A percentile compares a stretch with the other conserved stretches of the same genome.
These are phyloP conservation scores for Penicillium crustosum DNA, from an alignment of 2,329 filamentous ascomycete genomes.

Conservation along the genomic window DNA sequence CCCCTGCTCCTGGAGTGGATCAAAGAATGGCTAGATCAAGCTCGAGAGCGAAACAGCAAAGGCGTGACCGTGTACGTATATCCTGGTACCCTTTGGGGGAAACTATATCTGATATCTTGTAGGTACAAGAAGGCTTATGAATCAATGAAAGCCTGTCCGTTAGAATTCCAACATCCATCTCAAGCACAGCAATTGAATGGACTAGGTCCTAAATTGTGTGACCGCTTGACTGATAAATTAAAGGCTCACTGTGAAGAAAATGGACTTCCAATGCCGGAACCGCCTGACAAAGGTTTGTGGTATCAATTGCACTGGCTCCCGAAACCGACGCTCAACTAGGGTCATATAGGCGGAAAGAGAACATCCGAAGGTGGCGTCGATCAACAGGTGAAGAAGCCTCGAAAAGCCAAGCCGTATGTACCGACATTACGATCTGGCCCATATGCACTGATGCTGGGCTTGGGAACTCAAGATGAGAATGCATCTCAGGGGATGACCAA, in stretches of 20 bases:
- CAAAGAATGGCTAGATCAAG: conserved; percentile 72
- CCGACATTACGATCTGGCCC: conserved; percentile 70
- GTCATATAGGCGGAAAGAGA: conserved; percentile 30
- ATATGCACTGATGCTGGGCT: conserved; percentile 69
- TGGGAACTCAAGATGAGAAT: conserved; percentile 61
- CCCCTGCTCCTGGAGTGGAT: conserved; percentile 71
- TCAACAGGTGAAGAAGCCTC: conserved; percentile 56
- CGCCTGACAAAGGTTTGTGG: conserved; percentile 48
- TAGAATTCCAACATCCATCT: conserved; percentile 69
- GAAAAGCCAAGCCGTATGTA: conserved; percentile 65
- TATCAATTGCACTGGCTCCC: conserved; percentile 9
- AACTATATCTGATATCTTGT: conserved; percentile 9
- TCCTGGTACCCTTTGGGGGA: neutral
- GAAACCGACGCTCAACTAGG: conserved; percentile 14
- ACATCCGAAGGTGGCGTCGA: conserved; percentile 32
- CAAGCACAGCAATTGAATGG: conserved; percentile 72
- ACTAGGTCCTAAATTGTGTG: conserved; percentile 70
- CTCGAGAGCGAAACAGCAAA: conserved; percentile 68
- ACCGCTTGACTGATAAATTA: conserved; percentile 62
- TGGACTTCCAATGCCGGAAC: conserved; percentile 66
- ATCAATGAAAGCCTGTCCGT: conserved; percentile 72
- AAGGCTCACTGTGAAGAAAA: conserved; percentile 62
- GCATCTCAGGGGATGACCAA: conserved; percentile 63
- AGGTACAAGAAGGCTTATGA: conserved; percentile 75
- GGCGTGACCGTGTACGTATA: conserved; percentile 55